Evolutionary conservation across 345 rosid genomes (phyloP).

Genomic region (Citrus hindsii): DNA sequence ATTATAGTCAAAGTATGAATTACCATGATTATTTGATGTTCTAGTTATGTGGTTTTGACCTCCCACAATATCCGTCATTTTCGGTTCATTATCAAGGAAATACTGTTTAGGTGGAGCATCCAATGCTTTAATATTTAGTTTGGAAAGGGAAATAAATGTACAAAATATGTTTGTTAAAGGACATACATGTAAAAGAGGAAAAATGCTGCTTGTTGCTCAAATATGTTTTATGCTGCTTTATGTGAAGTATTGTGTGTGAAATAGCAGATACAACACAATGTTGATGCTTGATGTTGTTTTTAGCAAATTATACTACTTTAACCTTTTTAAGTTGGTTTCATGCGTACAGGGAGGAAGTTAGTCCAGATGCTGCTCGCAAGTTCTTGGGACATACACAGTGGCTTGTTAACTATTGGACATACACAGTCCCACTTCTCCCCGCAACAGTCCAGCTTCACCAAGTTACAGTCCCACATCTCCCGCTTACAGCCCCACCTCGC

Average conservation of each 20-base stretch:
- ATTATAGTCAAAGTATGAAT: background rate
- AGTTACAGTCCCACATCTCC: constrained; percentile 84
- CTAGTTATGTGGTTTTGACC: background rate
- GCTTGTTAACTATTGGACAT: constrained; percentile 92
- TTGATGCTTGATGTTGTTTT: background rate
- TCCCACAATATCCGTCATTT: background rate
- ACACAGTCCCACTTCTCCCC: constrained; percentile 52
- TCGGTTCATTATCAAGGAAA: background rate
- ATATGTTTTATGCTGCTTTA: background rate
- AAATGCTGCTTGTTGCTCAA: background rate
- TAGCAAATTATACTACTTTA: background rate
- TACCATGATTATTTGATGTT: background rate
- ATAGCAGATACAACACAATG: background rate
- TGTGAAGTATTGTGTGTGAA: background rate
- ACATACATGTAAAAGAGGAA: background rate
- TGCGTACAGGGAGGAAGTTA: constrained; percentile 86
- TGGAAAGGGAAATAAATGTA: background rate
- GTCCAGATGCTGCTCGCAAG: constrained; percentile 99
- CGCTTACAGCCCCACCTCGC: constrained; percentile 72
- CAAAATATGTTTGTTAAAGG: background rate
- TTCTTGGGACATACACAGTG: constrained; percentile 97
- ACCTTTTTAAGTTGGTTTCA: background rate
- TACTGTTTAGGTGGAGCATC: background rate
- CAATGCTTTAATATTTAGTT: background rate
- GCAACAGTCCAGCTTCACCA: constrained; percentile 82